These are phyloP conservation scores for Trichoderma endophyticum DNA, from an alignment of 2,329 filamentous ascomycete genomes.

Conservation along the genomic window DNA sequence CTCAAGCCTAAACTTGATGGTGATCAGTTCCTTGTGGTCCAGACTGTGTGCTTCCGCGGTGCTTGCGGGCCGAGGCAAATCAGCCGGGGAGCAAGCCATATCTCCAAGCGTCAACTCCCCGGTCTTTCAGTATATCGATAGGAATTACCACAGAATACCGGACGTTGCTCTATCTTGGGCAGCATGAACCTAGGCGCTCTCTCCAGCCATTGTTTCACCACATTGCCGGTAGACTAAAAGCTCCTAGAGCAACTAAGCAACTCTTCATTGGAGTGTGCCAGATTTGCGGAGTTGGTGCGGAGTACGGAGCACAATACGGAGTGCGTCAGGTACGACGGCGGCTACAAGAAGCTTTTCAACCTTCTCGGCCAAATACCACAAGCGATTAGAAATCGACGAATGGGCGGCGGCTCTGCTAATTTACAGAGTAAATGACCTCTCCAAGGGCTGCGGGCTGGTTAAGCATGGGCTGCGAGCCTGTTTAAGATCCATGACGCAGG, in stretches of 20 bases:
- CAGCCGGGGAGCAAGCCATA: not conserved
- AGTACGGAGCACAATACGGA: conserved; percentile 9
- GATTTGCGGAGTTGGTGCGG: conserved; percentile 10
- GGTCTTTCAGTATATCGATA: not conserved
- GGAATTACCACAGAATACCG: not conserved
- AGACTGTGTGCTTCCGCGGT: not conserved
- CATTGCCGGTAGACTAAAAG: not conserved
- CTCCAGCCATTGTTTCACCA: not conserved
- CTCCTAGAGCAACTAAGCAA: not conserved
- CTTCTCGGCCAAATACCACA: conserved; percentile 5
- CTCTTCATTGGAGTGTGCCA: not conserved
- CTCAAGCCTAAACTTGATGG: not conserved
- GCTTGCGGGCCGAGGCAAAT: not conserved
- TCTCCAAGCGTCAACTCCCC: not conserved
- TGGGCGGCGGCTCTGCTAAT: conserved; percentile 5
- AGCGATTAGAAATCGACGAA: not conserved
- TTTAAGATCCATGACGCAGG: conserved; percentile 2
- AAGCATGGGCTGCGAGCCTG: not conserved
- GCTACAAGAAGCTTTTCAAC: not conserved
- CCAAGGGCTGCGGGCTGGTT: not conserved
- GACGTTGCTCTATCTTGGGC: not conserved
- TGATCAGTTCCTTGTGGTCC: not conserved
- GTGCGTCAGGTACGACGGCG: conserved; percentile 10
- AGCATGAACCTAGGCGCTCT: not conserved
- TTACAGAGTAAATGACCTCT: not conserved